Evolutionary conservation across 768 basidiomycete genomes (phyloP).

Genomic region (Hortiboletus flavorubellus): DNA sequence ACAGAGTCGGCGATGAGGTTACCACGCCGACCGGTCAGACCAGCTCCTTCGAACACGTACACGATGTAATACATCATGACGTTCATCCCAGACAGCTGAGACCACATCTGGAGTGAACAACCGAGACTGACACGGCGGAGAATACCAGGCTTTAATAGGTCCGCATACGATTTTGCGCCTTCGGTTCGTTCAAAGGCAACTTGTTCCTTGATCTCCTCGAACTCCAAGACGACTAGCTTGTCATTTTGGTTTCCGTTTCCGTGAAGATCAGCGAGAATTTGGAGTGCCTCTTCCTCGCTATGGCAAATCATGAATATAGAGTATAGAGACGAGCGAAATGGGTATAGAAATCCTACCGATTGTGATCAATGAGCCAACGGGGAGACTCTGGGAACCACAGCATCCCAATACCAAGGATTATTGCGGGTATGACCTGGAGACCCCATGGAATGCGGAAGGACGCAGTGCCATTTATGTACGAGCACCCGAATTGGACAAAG

Average conservation of each 20-base stretch:
- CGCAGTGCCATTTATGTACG: conserved; percentile 58
- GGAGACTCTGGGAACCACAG: conserved; percentile 65
- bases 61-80: conserved; percentile 67
- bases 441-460: conserved; percentile 83
- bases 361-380: conserved; percentile 66
- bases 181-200: conserved; percentile 60
- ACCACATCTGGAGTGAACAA: conserved; percentile 75
- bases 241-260: conserved; percentile 53
- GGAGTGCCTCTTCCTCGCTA: conserved; percentile 54
- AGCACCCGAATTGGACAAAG: conserved; percentile 74
- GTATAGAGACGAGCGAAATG: background rate
- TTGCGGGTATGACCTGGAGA: conserved; percentile 74
- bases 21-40: conserved; percentile 68
- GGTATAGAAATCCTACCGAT: conserved; percentile 34
- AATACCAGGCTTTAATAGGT: conserved; percentile 63
- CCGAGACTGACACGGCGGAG: conserved; percentile 71
- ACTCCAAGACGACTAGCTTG: conserved; percentile 67
- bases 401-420: conserved; percentile 68
- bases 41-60: conserved; percentile 75
- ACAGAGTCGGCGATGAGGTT: conserved; percentile 76
- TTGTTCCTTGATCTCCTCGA: conserved; percentile 58
- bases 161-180: conserved; percentile 67
- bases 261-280: conserved; percentile 74
- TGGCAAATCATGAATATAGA: background rate
- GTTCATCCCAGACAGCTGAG: conserved; percentile 74